These are phyloP conservation scores for Fusarium sambucinum DNA, from an alignment of 2,329 filamentous ascomycete species.

Conservation along the genomic window DNA sequence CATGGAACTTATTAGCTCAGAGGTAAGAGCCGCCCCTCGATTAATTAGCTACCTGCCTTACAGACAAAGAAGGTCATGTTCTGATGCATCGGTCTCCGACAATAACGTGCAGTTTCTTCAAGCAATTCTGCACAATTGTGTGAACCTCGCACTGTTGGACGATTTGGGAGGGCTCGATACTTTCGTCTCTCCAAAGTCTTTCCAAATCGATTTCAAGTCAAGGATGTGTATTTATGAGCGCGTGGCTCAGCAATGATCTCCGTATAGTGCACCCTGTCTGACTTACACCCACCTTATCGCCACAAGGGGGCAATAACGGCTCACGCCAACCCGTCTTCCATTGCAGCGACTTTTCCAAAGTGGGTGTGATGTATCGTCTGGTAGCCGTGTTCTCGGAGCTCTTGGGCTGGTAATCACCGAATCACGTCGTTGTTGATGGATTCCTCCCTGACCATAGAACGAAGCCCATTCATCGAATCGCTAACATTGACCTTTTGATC, in stretches of 20 bases:
- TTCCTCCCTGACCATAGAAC: constrained; percentile 24
- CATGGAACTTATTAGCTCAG: constrained; percentile 14
- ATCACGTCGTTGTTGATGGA: constrained; percentile 31
- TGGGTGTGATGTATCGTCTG: constrained; percentile 34
- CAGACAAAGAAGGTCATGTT: background rate
- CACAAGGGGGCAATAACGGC: constrained; percentile 40
- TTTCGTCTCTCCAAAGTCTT: constrained; percentile 31
- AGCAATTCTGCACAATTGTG: background rate
- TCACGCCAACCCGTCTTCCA: constrained; percentile 36
- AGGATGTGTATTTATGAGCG: constrained; percentile 39
- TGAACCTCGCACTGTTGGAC: constrained; percentile 13
- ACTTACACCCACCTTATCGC: constrained; percentile 42
- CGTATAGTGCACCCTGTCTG: constrained; percentile 34
- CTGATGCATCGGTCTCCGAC: background rate
- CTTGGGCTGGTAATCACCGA: constrained; percentile 20
- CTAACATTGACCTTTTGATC: constrained; percentile 12
- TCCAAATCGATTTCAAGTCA: constrained; percentile 16
- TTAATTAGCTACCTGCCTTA: background rate
- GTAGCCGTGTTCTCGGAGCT: constrained; percentile 22
- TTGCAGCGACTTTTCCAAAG: constrained; percentile 36
- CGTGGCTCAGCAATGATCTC: constrained; percentile 41
- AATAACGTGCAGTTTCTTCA: background rate
- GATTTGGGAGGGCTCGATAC: constrained; percentile 36
- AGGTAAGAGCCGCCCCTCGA: constrained; percentile 24
- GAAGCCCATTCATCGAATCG: constrained; percentile 33